Conservation (phyloP, 768 basidiomycete genomes). For the Leccinum disarticulatum region DNA sequence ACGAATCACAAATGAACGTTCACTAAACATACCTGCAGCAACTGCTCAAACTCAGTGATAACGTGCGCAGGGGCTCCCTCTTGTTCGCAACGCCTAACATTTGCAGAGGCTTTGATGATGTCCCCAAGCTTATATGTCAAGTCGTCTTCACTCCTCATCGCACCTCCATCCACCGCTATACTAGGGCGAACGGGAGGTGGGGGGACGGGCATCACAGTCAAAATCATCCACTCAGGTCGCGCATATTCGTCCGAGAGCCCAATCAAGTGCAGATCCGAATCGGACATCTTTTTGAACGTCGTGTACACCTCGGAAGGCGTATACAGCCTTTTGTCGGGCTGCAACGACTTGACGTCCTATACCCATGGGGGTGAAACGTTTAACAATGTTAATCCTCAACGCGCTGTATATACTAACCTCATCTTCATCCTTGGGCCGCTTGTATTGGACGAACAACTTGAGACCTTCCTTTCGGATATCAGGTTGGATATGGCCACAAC, state of each 20-base stretch:
- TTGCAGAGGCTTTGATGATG: constrained; percentile 93
- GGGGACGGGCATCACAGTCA: constrained; percentile 96
- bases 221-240: constrained; percentile 99
- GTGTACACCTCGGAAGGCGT: constrained; percentile 89
- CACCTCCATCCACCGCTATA: constrained; percentile 95
- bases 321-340: constrained; percentile 80
- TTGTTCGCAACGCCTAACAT: constrained; percentile 88
- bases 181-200: constrained; percentile 98
- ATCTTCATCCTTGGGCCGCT: constrained; percentile 91
- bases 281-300: constrained; percentile 93
- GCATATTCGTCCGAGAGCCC: constrained; percentile 96
- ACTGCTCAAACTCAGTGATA: constrained; percentile 92
- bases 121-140: constrained; percentile 97
- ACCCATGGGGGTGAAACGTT: constrained; percentile 5
- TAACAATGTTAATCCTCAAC: constrained; percentile 8
- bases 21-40: constrained; percentile 73
- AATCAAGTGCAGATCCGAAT: constrained; percentile 82
- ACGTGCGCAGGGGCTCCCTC: constrained; percentile 97
- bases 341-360: constrained; percentile 77
- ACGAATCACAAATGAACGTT: not conserved
- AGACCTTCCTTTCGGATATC: constrained; percentile 90
- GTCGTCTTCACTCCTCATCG: constrained; percentile 97
- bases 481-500: constrained; percentile 93
- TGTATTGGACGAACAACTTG: constrained; percentile 93
- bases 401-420: constrained; percentile 61